Evolutionary conservation across 2,329 filamentous ascomycete genomes (phyloP), one percentile per base, ranked within the genome.

Genomic region (Cladosporium colombiae): DNA sequence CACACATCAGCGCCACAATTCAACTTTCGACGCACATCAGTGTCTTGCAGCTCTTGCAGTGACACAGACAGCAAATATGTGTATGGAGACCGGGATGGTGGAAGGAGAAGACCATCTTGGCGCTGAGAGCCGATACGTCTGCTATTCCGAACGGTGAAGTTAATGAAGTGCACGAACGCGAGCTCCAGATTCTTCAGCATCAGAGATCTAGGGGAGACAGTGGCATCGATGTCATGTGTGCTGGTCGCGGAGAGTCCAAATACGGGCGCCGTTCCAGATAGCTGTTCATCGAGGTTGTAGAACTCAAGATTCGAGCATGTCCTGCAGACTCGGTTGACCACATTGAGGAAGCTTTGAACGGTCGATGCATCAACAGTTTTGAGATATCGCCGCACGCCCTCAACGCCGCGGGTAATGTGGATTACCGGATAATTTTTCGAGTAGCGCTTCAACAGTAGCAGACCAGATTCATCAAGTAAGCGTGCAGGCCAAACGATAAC

Each of bases 401-500:
- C 50, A 18, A 21, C 25, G 6, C 25, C 49, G 31, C 50, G 50
- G 25, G 50, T 53, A 2, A 53, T 10, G 29, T 53, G 50, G 7
- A 53, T 53, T 2, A 53, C 16, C 10, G 50, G 50, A 53, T 53
- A 25, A 8, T 2, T n/a, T 21, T n/a, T 18, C 50, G 25, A 31
- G 25, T 53, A 53, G 16, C 16, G 25, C 7, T 53, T 53, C 16
- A 53, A n/a, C 5, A 53, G 50, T 11, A 53, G 6, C 7, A 53
- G 25, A 7, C 50, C 50, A 27, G 50, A 5, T 31, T 53, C 50
- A 29, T 53, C 23, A 18, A 53, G 50, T 10, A 31, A 14, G 6
- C 50, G 50, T 53, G 50, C 50, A n/a, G 50, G 50, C 50, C 50
- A 53, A 52, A 52, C 49, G 25, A 52, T 29, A 16, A 52, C 25